Evolutionary conservation across 2,329 filamentous ascomycete species (phyloP).

Genomic region (Ascocoryne sarcoides): DNA sequence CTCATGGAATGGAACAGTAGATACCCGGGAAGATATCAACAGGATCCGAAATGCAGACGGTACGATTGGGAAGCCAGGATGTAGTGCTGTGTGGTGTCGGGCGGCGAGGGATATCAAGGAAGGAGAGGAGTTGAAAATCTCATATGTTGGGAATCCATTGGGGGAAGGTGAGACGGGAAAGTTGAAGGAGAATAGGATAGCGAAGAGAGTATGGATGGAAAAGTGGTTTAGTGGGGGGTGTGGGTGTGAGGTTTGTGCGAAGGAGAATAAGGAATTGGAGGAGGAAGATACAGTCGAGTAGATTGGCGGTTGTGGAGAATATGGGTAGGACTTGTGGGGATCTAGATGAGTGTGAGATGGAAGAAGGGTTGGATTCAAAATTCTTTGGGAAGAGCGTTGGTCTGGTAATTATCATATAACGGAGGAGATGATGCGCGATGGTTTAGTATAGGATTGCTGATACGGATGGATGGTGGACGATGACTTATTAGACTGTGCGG

Average conservation of each 20-base stretch:
- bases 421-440: no score
- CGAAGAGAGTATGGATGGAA: slow-evolving; percentile 9
- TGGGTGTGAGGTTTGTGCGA: slow-evolving; percentile 19
- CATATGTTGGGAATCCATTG: slow-evolving; percentile 20
- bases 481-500: no score
- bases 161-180: slow-evolving; percentile 1
- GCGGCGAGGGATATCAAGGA: slow-evolving; percentile 18
- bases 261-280: slow-evolving; percentile 11
- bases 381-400: no score
- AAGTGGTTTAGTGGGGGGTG: slow-evolving; percentile 25
- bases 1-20: slow-evolving; percentile 16
- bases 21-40: not conserved
- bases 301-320: no score
- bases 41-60: slow-evolving; percentile 3
- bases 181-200: slow-evolving; percentile 1
- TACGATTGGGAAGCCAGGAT: slow-evolving; percentile 14
- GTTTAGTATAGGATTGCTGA: no score
- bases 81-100: slow-evolving; percentile 13
- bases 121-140: slow-evolving; percentile 24
- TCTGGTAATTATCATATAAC: no score
- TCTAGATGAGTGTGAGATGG: no score
- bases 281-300: not conserved
- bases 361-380: no score
- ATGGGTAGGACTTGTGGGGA: no score
- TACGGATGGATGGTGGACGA: no score